A percentile compares a stretch with the other conserved stretches of the same genome.
phyloP scores from a whole-genome alignment of 805 yeast species.

The Maudiozyma bulderi region DNA sequence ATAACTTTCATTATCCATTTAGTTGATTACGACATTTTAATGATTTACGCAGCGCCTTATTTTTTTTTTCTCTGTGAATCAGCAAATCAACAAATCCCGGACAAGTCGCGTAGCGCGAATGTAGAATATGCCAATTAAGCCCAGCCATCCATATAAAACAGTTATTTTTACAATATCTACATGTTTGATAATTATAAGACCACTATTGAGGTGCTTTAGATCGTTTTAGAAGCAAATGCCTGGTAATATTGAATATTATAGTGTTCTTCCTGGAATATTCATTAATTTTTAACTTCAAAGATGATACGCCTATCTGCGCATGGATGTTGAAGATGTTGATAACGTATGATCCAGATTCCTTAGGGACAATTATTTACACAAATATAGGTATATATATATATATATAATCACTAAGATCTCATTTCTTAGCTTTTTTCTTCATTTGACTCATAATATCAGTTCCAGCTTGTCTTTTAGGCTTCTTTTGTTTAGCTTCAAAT shows the following conservation, averaged over 20 bases:
- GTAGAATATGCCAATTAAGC: background rate
- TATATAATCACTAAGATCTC: background rate
- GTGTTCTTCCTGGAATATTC: no score
- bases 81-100: no score
- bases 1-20: no score
- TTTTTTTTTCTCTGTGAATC: no score
- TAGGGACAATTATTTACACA: background rate
- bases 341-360: background rate
- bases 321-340: background rate
- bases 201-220: no score
- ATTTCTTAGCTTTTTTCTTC: conserved; percentile 5
- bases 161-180: background rate
- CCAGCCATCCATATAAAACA: background rate
- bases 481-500: conserved; percentile 45
- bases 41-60: no score
- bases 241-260: no score
- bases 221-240: no score
- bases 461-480: conserved; percentile 16
- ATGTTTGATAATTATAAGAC: background rate
- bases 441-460: conserved; percentile 14
- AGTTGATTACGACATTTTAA: no score
- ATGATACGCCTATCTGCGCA: no score
- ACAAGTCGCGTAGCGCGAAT: no score
- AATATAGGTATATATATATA: background rate
- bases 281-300: no score